Percentiles rank a stretch among this genome's conserved stretches.
Evolutionary conservation across 2,329 filamentous ascomycete species (phyloP).

Genomic region (Beauveria brongniartii): DNA sequence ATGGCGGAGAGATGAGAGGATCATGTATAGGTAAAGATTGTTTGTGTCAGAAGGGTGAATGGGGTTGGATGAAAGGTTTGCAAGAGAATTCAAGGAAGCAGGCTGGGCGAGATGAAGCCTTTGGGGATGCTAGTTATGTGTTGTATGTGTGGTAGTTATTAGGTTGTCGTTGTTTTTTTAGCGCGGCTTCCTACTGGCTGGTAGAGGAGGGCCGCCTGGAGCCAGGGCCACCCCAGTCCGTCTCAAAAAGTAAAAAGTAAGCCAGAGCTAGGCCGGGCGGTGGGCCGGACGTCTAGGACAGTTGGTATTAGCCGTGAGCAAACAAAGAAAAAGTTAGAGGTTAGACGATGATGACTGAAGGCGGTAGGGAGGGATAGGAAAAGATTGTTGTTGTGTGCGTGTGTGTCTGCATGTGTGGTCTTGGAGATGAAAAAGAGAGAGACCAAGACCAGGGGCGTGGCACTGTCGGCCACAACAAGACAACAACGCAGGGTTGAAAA

Average conservation of each 20-base stretch:
- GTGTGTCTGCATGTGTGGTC: neutral
- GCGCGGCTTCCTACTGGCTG: conserved; percentile 4
- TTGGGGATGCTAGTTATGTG: neutral
- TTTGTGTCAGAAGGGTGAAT: too few relatives aligned
- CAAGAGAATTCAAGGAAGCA: neutral
- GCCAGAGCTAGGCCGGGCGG: neutral
- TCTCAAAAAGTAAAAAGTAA: neutral
- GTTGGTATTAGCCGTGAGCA: neutral
- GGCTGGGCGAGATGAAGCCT: neutral
- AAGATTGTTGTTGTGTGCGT: neutral
- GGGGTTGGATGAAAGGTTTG: too few relatives aligned
- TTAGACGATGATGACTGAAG: neutral
- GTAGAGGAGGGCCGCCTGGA: conserved; percentile 1
- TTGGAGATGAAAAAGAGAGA: neutral
- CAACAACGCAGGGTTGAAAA: neutral
- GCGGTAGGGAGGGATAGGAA: neutral
- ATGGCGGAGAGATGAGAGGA: conserved; percentile 22
- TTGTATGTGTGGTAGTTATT: conserved; percentile 5
- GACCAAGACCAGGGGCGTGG: neutral
- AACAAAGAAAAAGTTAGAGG: neutral
- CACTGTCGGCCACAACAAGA: neutral
- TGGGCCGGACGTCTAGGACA: neutral
- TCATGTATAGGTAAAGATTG: conserved; percentile 20
- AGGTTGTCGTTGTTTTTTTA: conserved; percentile 8
- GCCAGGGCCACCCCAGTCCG: conserved; percentile 7